Evolutionary conservation across 1,139 yeast genomes (phyloP).

Genomic region (Magnusiomyces sp.): DNA sequence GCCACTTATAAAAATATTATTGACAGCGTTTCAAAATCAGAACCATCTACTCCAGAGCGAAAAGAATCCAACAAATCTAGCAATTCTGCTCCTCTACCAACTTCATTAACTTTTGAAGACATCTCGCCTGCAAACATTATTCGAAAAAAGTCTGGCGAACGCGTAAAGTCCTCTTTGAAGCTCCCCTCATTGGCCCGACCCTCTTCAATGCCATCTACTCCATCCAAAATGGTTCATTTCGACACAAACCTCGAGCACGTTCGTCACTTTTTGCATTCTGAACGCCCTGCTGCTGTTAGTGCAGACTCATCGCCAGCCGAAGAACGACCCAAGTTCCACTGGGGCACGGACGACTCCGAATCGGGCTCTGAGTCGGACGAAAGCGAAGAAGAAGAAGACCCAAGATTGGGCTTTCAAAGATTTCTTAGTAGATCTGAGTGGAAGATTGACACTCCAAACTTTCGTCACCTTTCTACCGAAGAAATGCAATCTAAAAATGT

Average conservation of each 20-base stretch:
- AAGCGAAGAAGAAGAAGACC: constrained; percentile 26
- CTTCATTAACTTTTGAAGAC: constrained; percentile 4
- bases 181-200: constrained; percentile 42
- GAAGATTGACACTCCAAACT: constrained; percentile 45
- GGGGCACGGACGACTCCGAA: constrained; percentile 26
- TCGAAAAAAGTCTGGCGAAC: constrained; percentile 72
- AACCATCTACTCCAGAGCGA: neutral
- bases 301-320: constrained; percentile 48
- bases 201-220: constrained; percentile 66
- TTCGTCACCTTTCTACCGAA: constrained; percentile 20
- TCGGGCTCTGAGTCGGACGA: constrained; percentile 25
- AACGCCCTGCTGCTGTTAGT: constrained; percentile 67
- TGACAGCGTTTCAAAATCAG: neutral
- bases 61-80: neutral
- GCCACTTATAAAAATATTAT: neutral
- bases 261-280: constrained; percentile 61
- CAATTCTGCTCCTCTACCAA: constrained; percentile 8
- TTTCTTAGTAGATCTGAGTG: constrained; percentile 33
- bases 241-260: constrained; percentile 59
- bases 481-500: constrained; percentile 34
- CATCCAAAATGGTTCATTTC: constrained; percentile 73
- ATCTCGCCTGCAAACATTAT: constrained; percentile 31
- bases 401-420: constrained; percentile 20
- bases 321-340: constrained; percentile 24
- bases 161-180: constrained; percentile 66